Conservation (phyloP, 306 rosid genomes). For the Vicia sativa region DNA sequence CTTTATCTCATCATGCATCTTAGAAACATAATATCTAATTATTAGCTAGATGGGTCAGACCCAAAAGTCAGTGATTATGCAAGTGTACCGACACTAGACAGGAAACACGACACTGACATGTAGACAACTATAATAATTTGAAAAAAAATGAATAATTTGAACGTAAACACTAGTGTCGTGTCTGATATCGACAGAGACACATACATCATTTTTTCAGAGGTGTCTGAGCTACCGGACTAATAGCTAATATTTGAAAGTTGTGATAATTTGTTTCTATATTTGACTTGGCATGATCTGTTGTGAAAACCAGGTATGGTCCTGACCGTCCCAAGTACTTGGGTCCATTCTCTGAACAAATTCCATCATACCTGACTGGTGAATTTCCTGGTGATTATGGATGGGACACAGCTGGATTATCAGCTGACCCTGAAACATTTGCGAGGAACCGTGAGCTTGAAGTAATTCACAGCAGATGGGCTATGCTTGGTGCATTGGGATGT, state of each 20-base stretch:
- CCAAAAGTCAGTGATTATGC: no score
- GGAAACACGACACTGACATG: no score
- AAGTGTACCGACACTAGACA: no score
- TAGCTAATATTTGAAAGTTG: not conserved
- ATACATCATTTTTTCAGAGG: no score
- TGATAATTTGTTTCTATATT: conserved; percentile 28
- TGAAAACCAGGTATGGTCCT: conserved; percentile 80
- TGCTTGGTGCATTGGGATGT: conserved; percentile 89
- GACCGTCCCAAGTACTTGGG: conserved; percentile 98
- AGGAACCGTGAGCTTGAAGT: conserved; percentile 93
- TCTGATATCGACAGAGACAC: no score
- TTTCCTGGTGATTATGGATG: conserved; percentile 97
- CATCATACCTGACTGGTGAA: conserved; percentile 90
- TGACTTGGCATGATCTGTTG: conserved; percentile 33
- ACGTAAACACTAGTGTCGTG: no score
- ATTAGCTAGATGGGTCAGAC: no score
- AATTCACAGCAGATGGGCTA: conserved; percentile 92
- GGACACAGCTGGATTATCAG: conserved; percentile 97
- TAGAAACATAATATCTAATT: conserved; percentile 1
- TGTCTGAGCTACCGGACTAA: no score
- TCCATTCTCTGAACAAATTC: conserved; percentile 95
- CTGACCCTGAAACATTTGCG: conserved; percentile 96
- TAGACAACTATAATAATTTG: no score
- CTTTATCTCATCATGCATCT: conserved; percentile 10
- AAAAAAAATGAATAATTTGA: no score